These are phyloP conservation scores for Xerocomellus amylosporus DNA, from an alignment of 768 basidiomycete species.

Conservation along the genomic window DNA sequence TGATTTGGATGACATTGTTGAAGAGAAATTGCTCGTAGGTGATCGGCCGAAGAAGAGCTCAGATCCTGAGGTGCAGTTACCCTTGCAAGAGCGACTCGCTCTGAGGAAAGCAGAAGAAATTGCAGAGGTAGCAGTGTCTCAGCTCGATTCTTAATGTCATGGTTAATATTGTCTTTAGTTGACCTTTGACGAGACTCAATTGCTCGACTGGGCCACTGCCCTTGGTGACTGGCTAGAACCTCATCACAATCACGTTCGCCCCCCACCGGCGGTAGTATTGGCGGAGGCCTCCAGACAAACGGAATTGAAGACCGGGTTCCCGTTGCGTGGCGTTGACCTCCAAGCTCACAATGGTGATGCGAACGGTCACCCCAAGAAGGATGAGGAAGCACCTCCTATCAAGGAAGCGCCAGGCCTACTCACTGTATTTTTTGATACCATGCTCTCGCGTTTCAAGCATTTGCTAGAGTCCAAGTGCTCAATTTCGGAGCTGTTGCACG, in stretches of 20 bases:
- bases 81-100: constrained; percentile 58
- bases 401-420: constrained; percentile 58
- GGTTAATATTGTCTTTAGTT: constrained; percentile 42
- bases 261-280: constrained; percentile 63
- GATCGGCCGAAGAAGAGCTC: constrained; percentile 69
- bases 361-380: constrained; percentile 56
- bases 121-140: constrained; percentile 43
- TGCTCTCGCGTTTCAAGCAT: constrained; percentile 51
- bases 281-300: constrained; percentile 74
- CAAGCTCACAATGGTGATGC: constrained; percentile 31
- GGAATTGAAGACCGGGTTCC: constrained; percentile 66
- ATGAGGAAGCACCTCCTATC: constrained; percentile 66
- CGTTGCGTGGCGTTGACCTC: constrained; percentile 60
- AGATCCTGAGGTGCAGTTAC: constrained; percentile 46
- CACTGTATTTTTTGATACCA: constrained; percentile 57
- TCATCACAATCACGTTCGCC: constrained; percentile 71
- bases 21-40: constrained; percentile 78
- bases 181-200: constrained; percentile 56
- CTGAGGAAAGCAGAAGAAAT: constrained; percentile 49
- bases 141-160: not conserved
- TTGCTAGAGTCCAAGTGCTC: constrained; percentile 39
- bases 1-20: constrained; percentile 75
- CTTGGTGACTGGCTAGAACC: constrained; percentile 76
- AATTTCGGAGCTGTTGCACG: constrained; percentile 61
- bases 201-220: constrained; percentile 58